Percentiles rank a stretch among this genome's conserved stretches.
Conservation (phyloP, 345 rosid genomes). For the Sapria himalayana region DNA sequence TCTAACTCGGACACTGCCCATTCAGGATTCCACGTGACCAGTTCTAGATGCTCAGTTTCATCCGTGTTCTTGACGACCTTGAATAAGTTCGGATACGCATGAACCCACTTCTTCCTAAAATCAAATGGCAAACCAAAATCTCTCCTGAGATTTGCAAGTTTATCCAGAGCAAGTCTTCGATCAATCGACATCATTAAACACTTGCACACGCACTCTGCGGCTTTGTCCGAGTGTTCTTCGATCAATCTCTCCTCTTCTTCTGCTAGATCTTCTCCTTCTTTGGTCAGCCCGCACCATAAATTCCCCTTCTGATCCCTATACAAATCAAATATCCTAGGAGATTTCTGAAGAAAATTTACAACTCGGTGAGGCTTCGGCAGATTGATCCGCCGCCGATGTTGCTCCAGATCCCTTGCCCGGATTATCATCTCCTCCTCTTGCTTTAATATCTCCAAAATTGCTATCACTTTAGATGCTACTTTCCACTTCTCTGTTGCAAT, state of each 20-base stretch:
- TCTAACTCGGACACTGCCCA: slow-evolving; percentile 77
- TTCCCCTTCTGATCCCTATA: slow-evolving; percentile 55
- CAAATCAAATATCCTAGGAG: slow-evolving; percentile 56
- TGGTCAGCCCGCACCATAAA: slow-evolving; percentile 68
- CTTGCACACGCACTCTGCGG: slow-evolving; percentile 64
- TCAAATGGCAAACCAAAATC: slow-evolving; percentile 75
- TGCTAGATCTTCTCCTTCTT: slow-evolving; percentile 33
- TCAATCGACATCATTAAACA: slow-evolving; percentile 58
- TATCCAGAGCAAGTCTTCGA: slow-evolving; percentile 36
- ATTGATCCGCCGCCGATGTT: slow-evolving; percentile 31
- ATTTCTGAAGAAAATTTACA: slow-evolving; percentile 46
- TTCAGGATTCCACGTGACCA: slow-evolving; percentile 56
- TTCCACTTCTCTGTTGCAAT: slow-evolving; percentile 59
- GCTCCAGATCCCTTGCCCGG: slow-evolving; percentile 32
- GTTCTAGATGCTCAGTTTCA: slow-evolving; percentile 42
- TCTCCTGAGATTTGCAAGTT: slow-evolving; percentile 54
- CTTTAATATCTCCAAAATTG: slow-evolving; percentile 46
- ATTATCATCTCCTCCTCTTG: slow-evolving; percentile 56
- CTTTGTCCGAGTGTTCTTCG: slow-evolving; percentile 40
- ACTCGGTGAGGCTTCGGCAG: slow-evolving; percentile 47
- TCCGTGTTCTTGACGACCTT: slow-evolving; percentile 26
- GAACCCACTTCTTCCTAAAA: slow-evolving; percentile 49
- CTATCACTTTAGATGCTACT: slow-evolving; percentile 30
- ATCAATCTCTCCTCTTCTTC: slow-evolving; percentile 39
- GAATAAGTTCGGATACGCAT: slow-evolving; percentile 44